phyloP scores from a whole-genome alignment of 768 basidiomycete species.

The Agaricus sinodeliciosus region DNA sequence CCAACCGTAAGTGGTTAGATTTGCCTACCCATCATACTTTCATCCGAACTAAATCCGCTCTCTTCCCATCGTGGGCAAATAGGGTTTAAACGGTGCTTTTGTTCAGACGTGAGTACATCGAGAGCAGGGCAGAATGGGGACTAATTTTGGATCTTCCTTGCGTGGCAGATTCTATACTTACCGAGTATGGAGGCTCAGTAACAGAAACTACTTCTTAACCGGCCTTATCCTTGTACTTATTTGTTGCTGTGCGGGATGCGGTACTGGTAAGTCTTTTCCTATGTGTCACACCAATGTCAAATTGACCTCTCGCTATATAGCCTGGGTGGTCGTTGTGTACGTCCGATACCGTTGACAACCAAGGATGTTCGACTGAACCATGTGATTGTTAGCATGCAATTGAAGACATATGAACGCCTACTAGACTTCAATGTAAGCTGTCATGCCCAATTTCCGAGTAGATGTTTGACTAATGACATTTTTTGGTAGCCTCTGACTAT shows the following conservation, averaged over 20 bases:
- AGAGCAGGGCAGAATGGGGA: neutral
- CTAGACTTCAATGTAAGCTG: constrained; percentile 28
- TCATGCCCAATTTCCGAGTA: neutral
- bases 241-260: constrained; percentile 26
- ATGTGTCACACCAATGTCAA: neutral
- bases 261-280: constrained; percentile 22
- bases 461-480: neutral
- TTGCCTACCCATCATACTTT: neutral
- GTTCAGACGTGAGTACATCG: constrained; percentile 39
- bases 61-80: neutral
- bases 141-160: neutral
- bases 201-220: constrained; percentile 26
- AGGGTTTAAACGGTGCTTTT: constrained; percentile 44
- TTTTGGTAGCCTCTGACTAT: constrained; percentile 35
- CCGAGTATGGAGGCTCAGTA: constrained; percentile 44
- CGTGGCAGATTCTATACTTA: constrained; percentile 36
- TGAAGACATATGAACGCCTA: constrained; percentile 30
- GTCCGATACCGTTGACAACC: constrained; percentile 9
- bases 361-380: neutral
- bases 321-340: constrained; percentile 37
- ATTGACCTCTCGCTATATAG: constrained; percentile 15
- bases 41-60: neutral
- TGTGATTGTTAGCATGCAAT: constrained; percentile 22
- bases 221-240: constrained; percentile 26
- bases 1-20: constrained; percentile 30